Percentiles rank a stretch among this genome's conserved stretches.
phyloP scores from a whole-genome alignment of 305 asterid genomes.

The Fraxinus ornus region DNA sequence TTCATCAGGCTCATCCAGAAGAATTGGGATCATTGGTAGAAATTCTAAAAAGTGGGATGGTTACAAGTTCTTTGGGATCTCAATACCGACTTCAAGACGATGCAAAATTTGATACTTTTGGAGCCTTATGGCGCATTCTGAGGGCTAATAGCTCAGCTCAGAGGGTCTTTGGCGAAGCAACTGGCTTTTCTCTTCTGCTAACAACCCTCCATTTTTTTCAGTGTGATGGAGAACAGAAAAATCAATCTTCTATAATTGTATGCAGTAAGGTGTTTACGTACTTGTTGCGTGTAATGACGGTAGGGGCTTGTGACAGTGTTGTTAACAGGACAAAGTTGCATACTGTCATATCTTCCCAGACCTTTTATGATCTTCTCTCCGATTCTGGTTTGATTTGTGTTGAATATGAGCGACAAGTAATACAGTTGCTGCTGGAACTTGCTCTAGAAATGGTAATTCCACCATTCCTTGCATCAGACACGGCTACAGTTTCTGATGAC shows the following conservation, averaged over 20 bases:
- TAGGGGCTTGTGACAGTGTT: constrained; percentile 76
- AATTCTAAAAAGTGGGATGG: constrained; percentile 94
- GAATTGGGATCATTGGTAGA: constrained; percentile 89
- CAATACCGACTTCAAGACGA: constrained; percentile 75
- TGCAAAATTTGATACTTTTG: constrained; percentile 89
- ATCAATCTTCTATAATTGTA: constrained; percentile 38
- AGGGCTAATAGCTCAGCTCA: constrained; percentile 81
- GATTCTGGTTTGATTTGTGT: constrained; percentile 91
- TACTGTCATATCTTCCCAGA: constrained; percentile 63
- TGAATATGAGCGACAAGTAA: constrained; percentile 86
- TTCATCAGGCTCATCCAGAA: constrained; percentile 78
- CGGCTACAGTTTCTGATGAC: constrained; percentile 39
- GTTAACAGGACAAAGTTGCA: constrained; percentile 83
- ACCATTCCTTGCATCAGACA: constrained; percentile 68
- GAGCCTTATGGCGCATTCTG: constrained; percentile 88
- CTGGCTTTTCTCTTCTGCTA: constrained; percentile 91
- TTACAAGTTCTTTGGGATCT: constrained; percentile 77
- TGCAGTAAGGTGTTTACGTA: constrained; percentile 71
- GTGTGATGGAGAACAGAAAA: constrained; percentile 54
- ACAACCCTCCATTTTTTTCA: constrained; percentile 90
- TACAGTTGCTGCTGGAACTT: constrained; percentile 89
- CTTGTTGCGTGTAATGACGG: constrained; percentile 81
- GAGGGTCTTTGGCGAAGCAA: constrained; percentile 98
- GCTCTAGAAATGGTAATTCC: constrained; percentile 89
- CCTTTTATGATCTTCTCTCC: constrained; percentile 82